Evolutionary conservation across 2,329 filamentous ascomycete species (phyloP).

Genomic region (Arthrobotrys sphaeroides): DNA sequence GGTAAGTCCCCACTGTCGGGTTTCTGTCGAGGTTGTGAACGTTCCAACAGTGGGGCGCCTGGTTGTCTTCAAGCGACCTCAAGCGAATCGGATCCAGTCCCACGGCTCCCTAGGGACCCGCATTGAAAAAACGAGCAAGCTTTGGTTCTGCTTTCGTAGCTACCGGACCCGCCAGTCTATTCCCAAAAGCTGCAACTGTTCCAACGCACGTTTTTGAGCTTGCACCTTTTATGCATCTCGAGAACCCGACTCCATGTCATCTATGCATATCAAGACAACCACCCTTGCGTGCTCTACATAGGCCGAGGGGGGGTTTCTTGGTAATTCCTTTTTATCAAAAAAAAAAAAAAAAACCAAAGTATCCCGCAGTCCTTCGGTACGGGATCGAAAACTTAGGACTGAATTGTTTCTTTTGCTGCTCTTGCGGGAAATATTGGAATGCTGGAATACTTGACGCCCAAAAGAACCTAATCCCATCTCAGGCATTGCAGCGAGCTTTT

Average conservation of each 20-base stretch:
- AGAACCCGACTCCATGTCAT: neutral
- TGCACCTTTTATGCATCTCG: constrained; percentile 46
- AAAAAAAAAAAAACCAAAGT: too few species aligned
- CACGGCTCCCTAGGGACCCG: constrained; percentile 20
- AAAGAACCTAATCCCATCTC: too few species aligned
- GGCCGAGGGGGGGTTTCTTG: too few species aligned
- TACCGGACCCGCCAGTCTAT: constrained; percentile 42
- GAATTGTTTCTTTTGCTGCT: too few species aligned
- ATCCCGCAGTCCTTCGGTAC: too few species aligned
- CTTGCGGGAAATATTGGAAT: too few species aligned
- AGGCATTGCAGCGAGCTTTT: too few species aligned
- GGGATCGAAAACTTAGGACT: too few species aligned
- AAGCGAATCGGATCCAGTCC: constrained; percentile 52
- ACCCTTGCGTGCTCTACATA: constrained; percentile 6
- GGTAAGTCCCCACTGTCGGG: constrained; percentile 8
- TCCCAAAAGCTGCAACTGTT: constrained; percentile 47
- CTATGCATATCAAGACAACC: neutral
- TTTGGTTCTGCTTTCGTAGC: too few species aligned
- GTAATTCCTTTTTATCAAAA: too few species aligned
- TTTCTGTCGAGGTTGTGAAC: neutral
- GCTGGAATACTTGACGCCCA: too few species aligned
- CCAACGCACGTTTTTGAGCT: constrained; percentile 42
- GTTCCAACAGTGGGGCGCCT: neutral
- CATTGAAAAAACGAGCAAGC: neutral
- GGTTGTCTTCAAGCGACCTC: neutral